phyloP scores from a whole-genome alignment of 805 yeast genomes.

The Candida glaebosa region DNA sequence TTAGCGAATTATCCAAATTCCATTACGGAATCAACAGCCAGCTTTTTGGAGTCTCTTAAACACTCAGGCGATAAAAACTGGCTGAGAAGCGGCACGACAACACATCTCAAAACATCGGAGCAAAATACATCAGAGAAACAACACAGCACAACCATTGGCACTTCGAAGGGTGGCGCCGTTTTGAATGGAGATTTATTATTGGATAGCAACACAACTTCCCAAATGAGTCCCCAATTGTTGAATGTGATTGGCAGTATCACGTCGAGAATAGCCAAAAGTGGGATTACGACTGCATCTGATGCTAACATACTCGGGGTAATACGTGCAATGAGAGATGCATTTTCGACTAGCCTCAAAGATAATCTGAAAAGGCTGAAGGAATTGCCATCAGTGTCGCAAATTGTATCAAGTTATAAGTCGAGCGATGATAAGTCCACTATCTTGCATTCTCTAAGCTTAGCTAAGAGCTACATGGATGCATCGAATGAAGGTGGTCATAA shows the following conservation, averaged over 20 bases:
- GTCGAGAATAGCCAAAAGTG: slow-evolving; percentile 24
- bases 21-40: slow-evolving; percentile 12
- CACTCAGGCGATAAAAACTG: slow-evolving; percentile 14
- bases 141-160: background rate
- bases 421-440: slow-evolving; percentile 20
- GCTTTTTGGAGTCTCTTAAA: slow-evolving; percentile 13
- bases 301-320: slow-evolving; percentile 33
- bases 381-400: slow-evolving; percentile 16
- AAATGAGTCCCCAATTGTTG: slow-evolving; percentile 28
- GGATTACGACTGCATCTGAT: slow-evolving; percentile 16
- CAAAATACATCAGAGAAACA: background rate
- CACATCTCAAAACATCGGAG: background rate
- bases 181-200: slow-evolving; percentile 16
- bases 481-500: slow-evolving; percentile 9
- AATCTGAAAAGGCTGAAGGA: slow-evolving; percentile 11
- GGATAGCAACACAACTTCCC: slow-evolving; percentile 10
- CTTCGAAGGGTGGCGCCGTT: background rate
- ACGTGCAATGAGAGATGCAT: slow-evolving; percentile 35
- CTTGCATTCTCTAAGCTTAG: slow-evolving; percentile 26
- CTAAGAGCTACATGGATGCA: slow-evolving; percentile 28
- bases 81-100: background rate
- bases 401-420: slow-evolving; percentile 19
- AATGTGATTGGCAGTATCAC: slow-evolving; percentile 30
- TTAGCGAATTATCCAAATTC: slow-evolving; percentile 9
- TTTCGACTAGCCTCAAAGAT: slow-evolving; percentile 15